Evolutionary conservation across 495 filamentous ascomycete genomes (phyloP).

Genomic region (Hypoxylon crocopeplum): DNA sequence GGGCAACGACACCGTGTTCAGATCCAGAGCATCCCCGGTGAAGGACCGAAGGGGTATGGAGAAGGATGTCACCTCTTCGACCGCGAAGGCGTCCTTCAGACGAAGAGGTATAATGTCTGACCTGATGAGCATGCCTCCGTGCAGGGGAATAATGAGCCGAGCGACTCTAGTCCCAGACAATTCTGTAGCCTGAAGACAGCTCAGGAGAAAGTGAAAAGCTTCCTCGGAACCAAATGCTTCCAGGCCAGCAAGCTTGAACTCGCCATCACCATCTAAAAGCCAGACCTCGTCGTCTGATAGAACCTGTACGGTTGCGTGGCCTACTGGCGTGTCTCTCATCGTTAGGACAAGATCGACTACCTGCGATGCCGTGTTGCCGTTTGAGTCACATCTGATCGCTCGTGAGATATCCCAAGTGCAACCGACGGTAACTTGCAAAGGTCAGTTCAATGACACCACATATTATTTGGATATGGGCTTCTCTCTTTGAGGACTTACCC

Average conservation of each 20-base stretch:
- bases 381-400: conserved; percentile 3
- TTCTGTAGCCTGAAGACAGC: conserved; percentile 22
- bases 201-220: conserved; percentile 27
- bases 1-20: conserved; percentile 15
- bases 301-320: not conserved
- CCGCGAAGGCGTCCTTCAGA: conserved; percentile 26
- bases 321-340: not conserved
- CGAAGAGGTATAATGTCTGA: conserved; percentile 40
- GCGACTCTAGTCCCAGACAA: conserved; percentile 8
- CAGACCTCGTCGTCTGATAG: not conserved
- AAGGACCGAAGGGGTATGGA: conserved; percentile 25
- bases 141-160: conserved; percentile 32
- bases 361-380: not conserved
- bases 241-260: not conserved
- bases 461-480: not conserved
- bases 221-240: conserved; percentile 24
- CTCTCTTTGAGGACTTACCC: conserved; percentile 3
- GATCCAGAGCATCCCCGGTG: conserved; percentile 7
- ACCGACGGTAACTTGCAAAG: conserved; percentile 6
- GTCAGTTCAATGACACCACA: not conserved
- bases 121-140: conserved; percentile 21
- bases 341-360: conserved; percentile 15
- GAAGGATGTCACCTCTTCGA: conserved; percentile 26
- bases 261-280: not conserved
- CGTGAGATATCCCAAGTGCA: conserved; percentile 26